Conservation (phyloP, 1,284 basidiomycete genomes). For the Hortiboletus rubellus region DNA sequence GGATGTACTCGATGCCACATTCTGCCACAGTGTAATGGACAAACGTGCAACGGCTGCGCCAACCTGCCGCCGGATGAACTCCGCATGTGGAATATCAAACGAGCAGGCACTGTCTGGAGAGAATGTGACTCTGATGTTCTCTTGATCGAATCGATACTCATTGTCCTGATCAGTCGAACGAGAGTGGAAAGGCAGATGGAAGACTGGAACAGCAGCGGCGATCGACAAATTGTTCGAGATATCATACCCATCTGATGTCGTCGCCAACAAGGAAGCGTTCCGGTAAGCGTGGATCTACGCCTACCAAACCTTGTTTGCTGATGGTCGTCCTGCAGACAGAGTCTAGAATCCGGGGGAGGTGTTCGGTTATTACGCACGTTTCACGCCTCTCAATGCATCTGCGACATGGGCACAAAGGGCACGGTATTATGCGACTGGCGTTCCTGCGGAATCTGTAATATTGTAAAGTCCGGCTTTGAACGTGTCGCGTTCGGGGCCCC, state of each 20-base stretch:
- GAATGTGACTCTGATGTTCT: constrained; percentile 30
- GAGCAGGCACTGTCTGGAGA: constrained; percentile 35
- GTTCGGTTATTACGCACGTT: constrained; percentile 53
- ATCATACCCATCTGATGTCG: constrained; percentile 29
- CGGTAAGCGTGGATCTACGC: constrained; percentile 40
- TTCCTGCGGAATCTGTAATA: constrained; percentile 62
- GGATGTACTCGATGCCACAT: constrained; percentile 49
- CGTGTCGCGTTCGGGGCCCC: constrained; percentile 53
- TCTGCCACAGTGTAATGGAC: constrained; percentile 39
- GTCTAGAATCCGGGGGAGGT: constrained; percentile 31
- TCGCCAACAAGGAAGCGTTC: constrained; percentile 45
- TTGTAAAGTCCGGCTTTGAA: constrained; percentile 55
- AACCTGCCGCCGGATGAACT: constrained; percentile 26
- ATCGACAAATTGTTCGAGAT: constrained; percentile 58
- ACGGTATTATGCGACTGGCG: constrained; percentile 50
- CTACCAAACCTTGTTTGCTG: constrained; percentile 2
- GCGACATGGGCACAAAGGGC: constrained; percentile 58
- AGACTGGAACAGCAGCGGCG: constrained; percentile 37
- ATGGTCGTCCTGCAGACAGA: constrained; percentile 24
- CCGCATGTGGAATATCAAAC: constrained; percentile 35
- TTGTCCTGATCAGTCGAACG: constrained; percentile 32
- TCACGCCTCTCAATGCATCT: constrained; percentile 62
- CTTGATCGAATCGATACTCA: constrained; percentile 18
- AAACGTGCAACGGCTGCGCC: constrained; percentile 26
- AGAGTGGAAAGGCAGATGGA: constrained; percentile 52